These are phyloP conservation scores for Gaultheria prostrata DNA, from an alignment of 148 eudicot species.

Conservation along the genomic window DNA sequence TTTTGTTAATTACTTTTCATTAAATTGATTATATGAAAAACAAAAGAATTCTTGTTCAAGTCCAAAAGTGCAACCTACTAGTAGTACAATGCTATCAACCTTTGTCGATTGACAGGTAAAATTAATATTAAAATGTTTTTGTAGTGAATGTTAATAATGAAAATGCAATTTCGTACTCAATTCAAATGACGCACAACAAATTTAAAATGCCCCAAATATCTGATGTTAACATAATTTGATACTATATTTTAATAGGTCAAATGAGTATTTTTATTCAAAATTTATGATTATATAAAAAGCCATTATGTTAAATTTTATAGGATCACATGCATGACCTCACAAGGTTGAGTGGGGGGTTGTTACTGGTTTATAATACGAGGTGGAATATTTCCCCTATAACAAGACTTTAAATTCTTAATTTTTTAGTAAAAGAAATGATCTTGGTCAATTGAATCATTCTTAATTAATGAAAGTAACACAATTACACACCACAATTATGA, in stretches of 20 bases:
- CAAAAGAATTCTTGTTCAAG: too few species aligned
- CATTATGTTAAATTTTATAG: neutral
- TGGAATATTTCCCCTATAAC: neutral
- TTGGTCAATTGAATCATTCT: neutral
- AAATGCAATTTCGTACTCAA: too few species aligned
- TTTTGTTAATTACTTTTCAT: too few species aligned
- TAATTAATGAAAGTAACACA: neutral
- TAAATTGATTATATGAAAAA: too few species aligned
- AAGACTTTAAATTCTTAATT: neutral
- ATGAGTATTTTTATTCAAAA: neutral
- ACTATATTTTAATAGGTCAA: neutral
- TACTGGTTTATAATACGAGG: neutral
- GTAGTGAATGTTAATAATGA: too few species aligned
- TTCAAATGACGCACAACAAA: too few species aligned
- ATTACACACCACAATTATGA: neutral
- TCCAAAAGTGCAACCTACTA: too few species aligned
- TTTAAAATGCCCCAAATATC: too few species aligned
- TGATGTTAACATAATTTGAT: neutral
- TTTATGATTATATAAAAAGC: neutral
- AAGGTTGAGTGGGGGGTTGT: neutral
- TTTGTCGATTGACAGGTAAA: too few species aligned
- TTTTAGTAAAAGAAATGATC: neutral
- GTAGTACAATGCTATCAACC: too few species aligned
- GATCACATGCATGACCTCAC: neutral
- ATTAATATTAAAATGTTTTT: too few species aligned